These are phyloP conservation scores for Nicotiana undulata DNA, from an alignment of 257 asterid genomes.

Conservation along the genomic window DNA sequence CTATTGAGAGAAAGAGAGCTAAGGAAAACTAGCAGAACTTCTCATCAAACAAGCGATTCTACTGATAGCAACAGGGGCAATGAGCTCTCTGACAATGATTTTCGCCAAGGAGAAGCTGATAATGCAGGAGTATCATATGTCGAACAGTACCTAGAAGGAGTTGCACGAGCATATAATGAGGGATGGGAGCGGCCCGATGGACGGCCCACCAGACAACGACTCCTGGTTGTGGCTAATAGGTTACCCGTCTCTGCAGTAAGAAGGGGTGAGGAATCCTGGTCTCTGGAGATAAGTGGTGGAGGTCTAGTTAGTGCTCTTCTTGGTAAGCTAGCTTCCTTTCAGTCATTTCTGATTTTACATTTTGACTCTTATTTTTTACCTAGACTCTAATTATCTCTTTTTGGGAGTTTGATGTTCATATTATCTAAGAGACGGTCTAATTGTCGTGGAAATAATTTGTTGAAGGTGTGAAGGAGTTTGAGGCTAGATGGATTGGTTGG, in stretches of 20 bases:
- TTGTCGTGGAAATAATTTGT: conserved; percentile 9
- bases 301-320: conserved; percentile 96
- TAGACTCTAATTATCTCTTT: background rate
- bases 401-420: background rate
- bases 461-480: conserved; percentile 81
- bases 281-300: conserved; percentile 95
- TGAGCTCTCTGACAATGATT: conserved; percentile 40
- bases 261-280: conserved; percentile 88
- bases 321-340: conserved; percentile 42
- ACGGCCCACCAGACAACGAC: conserved; percentile 56
- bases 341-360: background rate
- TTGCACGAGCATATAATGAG: conserved; percentile 41
- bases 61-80: conserved; percentile 33
- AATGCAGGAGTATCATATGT: conserved; percentile 27
- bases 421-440: conserved; percentile 2
- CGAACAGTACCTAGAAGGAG: conserved; percentile 61
- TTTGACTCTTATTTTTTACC: background rate
- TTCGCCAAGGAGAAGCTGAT: conserved; percentile 22
- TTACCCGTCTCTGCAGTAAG: conserved; percentile 96
- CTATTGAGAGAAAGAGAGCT: conserved; percentile 67
- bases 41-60: conserved; percentile 30
- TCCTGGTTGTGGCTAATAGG: conserved; percentile 93
- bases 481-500: conserved; percentile 98
- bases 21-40: conserved; percentile 38
- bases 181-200: conserved; percentile 60